Evolutionary conservation across 2,329 filamentous ascomycete species (phyloP).

Genomic region (Clonostachys chloroleuca): DNA sequence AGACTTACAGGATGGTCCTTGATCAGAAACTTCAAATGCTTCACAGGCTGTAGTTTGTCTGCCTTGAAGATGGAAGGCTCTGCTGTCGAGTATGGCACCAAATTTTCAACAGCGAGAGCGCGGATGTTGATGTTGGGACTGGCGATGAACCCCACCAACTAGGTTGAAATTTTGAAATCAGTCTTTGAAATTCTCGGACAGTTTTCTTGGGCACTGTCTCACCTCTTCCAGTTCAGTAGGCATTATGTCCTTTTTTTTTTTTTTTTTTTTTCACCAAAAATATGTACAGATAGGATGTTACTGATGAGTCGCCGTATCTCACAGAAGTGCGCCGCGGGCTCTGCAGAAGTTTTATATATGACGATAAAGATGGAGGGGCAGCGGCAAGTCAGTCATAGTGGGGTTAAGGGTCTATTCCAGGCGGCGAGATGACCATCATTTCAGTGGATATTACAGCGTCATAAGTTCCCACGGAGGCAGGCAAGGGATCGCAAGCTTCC

Average conservation of each 20-base stretch:
- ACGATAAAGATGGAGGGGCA: no score
- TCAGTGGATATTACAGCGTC: no score
- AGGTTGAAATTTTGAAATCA: background rate
- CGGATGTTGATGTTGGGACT: constrained; percentile 90
- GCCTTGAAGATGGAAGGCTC: constrained; percentile 82
- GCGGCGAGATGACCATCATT: no score
- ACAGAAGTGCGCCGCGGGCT: no score
- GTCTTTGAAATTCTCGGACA: no score
- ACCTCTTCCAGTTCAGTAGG: constrained; percentile 75
- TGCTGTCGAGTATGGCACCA: constrained; percentile 74
- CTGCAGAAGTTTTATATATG: no score
- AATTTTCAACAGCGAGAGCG: constrained; percentile 77
- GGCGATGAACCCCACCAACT: constrained; percentile 92
- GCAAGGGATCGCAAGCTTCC: no score
- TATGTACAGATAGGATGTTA: no score
- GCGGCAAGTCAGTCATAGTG: no score
- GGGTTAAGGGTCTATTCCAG: no score
- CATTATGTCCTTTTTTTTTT: constrained; percentile 42
- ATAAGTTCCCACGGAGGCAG: no score
- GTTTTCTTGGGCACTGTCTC: constrained; percentile 10
- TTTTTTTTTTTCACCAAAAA: background rate
- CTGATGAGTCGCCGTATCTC: no score
- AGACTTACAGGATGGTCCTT: constrained; percentile 72
- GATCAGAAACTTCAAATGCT: constrained; percentile 81
- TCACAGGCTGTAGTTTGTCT: constrained; percentile 72